phyloP scores from a whole-genome alignment of 495 filamentous ascomycete species.

The Neurospora sp. region DNA sequence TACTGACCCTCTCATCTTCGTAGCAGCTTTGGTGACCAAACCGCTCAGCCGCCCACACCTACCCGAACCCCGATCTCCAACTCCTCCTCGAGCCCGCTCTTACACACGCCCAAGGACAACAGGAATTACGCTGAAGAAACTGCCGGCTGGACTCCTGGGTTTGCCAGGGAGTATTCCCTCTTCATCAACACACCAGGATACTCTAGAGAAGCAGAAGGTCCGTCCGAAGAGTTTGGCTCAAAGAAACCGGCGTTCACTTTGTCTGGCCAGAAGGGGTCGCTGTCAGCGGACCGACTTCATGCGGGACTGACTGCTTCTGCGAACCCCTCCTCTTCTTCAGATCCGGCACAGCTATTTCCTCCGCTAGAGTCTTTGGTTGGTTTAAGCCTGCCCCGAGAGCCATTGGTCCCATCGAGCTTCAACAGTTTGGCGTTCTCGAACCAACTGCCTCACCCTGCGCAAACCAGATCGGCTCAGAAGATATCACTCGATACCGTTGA shows the following conservation, averaged over 20 bases:
- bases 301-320: conserved; percentile 45
- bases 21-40: conserved; percentile 65
- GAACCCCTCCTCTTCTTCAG: conserved; percentile 44
- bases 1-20: conserved; percentile 2
- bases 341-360: conserved; percentile 39
- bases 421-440: conserved; percentile 12
- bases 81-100: conserved; percentile 49
- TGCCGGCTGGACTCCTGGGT: conserved; percentile 42
- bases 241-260: conserved; percentile 19
- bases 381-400: neutral
- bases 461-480: conserved; percentile 28
- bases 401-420: conserved; percentile 29
- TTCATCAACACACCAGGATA: conserved; percentile 44
- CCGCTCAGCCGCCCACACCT: conserved; percentile 68
- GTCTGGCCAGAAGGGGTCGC: conserved; percentile 27
- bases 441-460: conserved; percentile 10
- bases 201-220: conserved; percentile 28
- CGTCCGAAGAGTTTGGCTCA: conserved; percentile 31
- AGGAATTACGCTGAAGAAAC: conserved; percentile 37
- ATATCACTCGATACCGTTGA: conserved; percentile 25
- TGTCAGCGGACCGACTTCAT: conserved; percentile 29
- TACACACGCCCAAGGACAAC: conserved; percentile 54
- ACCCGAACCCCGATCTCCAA: conserved; percentile 61
- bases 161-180: conserved; percentile 48
- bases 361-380: conserved; percentile 42